A percentile compares a stretch with the other conserved stretches of the same genome.
Conservation (phyloP, 306 rosid species). For the Prosopis cineraria region DNA sequence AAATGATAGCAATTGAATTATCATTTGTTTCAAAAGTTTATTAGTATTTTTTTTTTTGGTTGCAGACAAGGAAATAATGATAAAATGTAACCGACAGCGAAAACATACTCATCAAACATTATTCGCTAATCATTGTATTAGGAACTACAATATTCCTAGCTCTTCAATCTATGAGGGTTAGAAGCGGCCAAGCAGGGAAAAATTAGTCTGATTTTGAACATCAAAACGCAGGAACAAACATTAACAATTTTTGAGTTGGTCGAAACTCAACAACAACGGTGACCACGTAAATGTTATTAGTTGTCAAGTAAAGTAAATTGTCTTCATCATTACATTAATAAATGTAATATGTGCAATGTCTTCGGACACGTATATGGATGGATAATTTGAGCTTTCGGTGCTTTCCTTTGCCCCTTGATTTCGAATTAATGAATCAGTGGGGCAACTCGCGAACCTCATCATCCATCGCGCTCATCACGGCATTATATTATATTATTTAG, state of each 20-base stretch:
- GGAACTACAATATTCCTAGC: not conserved
- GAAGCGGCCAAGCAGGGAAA: not conserved
- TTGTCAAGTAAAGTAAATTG: not conserved
- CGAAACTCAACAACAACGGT: not conserved
- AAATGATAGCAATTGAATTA: not conserved
- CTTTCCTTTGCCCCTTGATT: not conserved
- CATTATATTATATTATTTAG: no score
- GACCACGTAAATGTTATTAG: not conserved
- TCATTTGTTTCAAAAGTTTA: not conserved
- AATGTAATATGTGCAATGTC: not conserved
- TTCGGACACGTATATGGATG: not conserved
- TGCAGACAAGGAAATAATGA: not conserved
- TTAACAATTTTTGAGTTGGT: not conserved
- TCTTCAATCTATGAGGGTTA: no score
- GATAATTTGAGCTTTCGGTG: not conserved
- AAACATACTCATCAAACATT: not conserved
- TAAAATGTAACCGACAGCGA: not conserved
- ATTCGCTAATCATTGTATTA: not conserved
- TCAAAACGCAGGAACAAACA: not conserved
- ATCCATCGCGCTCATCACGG: no score
- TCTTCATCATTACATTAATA: not conserved
- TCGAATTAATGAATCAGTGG: no score
- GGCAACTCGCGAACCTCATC: no score
- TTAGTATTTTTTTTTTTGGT: not conserved
- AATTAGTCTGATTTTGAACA: not conserved